Evolutionary conservation across 176 grass and related monocot genomes (phyloP).

Genomic region (Oryza rufipogon): DNA sequence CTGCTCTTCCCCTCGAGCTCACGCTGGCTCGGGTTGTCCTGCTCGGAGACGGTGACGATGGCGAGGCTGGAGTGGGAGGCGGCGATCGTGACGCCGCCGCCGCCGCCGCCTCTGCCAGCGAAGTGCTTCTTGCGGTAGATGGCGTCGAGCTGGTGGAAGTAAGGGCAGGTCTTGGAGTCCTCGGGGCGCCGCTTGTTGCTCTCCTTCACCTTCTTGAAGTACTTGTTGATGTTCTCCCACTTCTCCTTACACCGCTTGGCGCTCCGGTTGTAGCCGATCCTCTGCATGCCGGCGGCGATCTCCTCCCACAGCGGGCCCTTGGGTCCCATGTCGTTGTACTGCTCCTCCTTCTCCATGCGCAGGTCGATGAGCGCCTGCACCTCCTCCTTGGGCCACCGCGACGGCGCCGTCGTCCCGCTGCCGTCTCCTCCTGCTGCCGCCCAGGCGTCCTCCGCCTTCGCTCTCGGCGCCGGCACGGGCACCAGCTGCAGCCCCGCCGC

Average conservation of each 20-base stretch:
- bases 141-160: constrained; percentile 90
- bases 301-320: constrained; percentile 94
- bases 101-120: not conserved
- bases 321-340: constrained; percentile 58
- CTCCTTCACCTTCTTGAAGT: constrained; percentile 96
- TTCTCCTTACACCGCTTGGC: constrained; percentile 97
- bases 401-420: constrained; percentile 42
- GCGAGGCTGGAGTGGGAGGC: not conserved
- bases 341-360: constrained; percentile 64
- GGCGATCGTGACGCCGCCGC: not conserved
- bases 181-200: constrained; percentile 84
- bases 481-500: constrained; percentile 7
- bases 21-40: constrained; percentile 14
- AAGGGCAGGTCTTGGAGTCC: constrained; percentile 91
- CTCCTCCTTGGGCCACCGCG: constrained; percentile 90
- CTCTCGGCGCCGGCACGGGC: not conserved
- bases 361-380: constrained; percentile 81
- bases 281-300: constrained; percentile 72
- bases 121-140: constrained; percentile 65
- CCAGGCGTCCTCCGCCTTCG: constrained; percentile 13
- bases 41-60: not conserved
- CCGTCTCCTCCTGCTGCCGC: constrained; percentile 6
- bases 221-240: constrained; percentile 99
- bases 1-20: constrained; percentile 53
- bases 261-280: constrained; percentile 81